Evolutionary conservation across 73 alveolate genomes (phyloP), one percentile per base, ranked within the genome.

Genomic region (Tetrahymena borealis): DNA sequence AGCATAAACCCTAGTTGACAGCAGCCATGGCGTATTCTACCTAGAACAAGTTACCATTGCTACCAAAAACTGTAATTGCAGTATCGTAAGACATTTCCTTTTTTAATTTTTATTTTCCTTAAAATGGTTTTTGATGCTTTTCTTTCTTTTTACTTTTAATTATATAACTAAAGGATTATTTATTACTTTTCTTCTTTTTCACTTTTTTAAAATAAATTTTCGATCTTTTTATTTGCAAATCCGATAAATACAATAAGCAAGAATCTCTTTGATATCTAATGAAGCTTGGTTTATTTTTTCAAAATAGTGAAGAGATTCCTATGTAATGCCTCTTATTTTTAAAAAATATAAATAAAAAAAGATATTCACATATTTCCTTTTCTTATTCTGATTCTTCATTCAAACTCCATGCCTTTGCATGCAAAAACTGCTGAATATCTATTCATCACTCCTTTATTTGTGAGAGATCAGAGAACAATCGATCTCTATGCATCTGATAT

Each of bases 1-100:
- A 96, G 78, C 98, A 96, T 11, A 98, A 96, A 37, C 99, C 99
- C 90, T 97, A 95, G 60, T 98, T 97, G 36, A 98, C 99, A 16
- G 99, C 99, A 90, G 98, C 99, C 96, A 98, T 97, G 18, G 99
- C 99, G 93, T 98, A 98, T 96, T 98, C 99, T 11, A 98, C 99
- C 94, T 98, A 98, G 97, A 97, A 97, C 38, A 98, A 96, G 93
- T 97, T 97, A 28, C 99, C 99, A 93, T 97, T 99, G 79, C 99
- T 99, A 39, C 99, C 98, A 94, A 98, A 98, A 78, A 97, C 98
- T 20, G 99, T 98, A 95, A 98, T 94, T 28, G 99, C 99, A 93
- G 98, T 98, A 95, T 98, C 99, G 98, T 98, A 98, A 94, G 99
- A 96, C 97, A 94, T 97, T 96, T 91, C 78, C 90, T 90, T 91